phyloP scores from a whole-genome alignment of 2,329 filamentous ascomycete species.

The Didymella segeticola region DNA sequence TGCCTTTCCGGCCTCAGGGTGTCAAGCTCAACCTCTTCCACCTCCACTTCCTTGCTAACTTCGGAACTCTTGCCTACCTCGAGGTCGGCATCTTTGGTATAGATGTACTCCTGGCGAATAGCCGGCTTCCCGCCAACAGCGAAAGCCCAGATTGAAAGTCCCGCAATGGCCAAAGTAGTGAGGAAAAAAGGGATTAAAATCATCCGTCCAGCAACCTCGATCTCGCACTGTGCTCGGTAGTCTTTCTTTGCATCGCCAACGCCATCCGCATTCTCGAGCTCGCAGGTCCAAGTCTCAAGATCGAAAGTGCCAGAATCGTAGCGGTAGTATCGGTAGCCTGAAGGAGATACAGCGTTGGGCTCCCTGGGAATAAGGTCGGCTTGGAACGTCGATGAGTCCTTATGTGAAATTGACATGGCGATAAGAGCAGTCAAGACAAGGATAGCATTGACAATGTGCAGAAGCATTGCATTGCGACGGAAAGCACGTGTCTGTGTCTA shows the following conservation, averaged over 20 bases:
- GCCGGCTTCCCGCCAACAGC: constrained; percentile 28
- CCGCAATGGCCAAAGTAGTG: constrained; percentile 26
- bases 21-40: constrained; percentile 14
- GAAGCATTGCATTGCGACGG: constrained; percentile 43
- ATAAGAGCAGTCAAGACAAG: constrained; percentile 42
- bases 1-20: constrained; percentile 1
- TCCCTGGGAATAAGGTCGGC: constrained; percentile 29
- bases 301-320: constrained; percentile 46
- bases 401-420: constrained; percentile 40
- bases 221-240: constrained; percentile 36
- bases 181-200: constrained; percentile 43
- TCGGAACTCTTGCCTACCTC: constrained; percentile 42
- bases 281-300: constrained; percentile 46
- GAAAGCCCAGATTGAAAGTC: constrained; percentile 31
- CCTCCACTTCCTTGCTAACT: constrained; percentile 2
- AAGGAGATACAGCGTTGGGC: constrained; percentile 7
- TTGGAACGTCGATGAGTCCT: constrained; percentile 37
- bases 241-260: constrained; percentile 36
- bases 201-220: constrained; percentile 38
- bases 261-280: constrained; percentile 31
- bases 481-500: constrained; percentile 42
- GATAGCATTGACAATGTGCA: constrained; percentile 40
- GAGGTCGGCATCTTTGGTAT: constrained; percentile 36
- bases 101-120: constrained; percentile 30
- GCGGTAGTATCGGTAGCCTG: constrained; percentile 25